Conservation (phyloP, 2,329 filamentous ascomycete genomes). For the Didymella lethalis region DNA sequence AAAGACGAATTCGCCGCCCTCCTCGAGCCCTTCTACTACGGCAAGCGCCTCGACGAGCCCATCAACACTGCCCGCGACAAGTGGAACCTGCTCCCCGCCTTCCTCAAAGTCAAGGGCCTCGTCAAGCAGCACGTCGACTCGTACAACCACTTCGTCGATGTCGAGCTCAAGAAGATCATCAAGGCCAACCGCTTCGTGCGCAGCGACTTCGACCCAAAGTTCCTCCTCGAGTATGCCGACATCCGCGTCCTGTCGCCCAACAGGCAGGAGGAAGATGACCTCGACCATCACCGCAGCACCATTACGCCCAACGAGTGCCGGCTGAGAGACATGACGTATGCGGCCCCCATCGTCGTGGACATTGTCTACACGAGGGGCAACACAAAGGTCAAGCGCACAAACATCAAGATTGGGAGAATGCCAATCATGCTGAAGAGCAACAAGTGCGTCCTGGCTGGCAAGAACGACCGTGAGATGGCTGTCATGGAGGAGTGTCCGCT, state of each 20-base stretch:
- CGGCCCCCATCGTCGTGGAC: conserved; percentile 91
- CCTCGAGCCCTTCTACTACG: conserved; percentile 74
- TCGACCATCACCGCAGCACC: conserved; percentile 56
- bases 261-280: conserved; percentile 76
- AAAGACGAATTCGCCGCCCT: conserved; percentile 67
- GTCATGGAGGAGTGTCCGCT: conserved; percentile 93
- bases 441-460: conserved; percentile 85
- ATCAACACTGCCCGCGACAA: conserved; percentile 83
- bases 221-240: conserved; percentile 90
- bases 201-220: conserved; percentile 91
- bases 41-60: conserved; percentile 71
- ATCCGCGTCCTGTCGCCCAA: conserved; percentile 86
- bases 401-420: conserved; percentile 84
- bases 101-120: conserved; percentile 94
- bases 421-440: conserved; percentile 97
- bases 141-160: conserved; percentile 97
- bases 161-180: conserved; percentile 96
- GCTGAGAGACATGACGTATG: conserved; percentile 96
- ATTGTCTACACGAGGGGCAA: conserved; percentile 88
- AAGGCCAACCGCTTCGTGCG: conserved; percentile 86
- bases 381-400: conserved; percentile 74
- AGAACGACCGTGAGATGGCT: conserved; percentile 88
- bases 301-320: conserved; percentile 96
- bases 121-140: conserved; percentile 99
- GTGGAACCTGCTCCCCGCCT: conserved; percentile 96